A percentile compares a stretch with the other conserved stretches of the same genome.
Evolutionary conservation across 2,329 filamentous ascomycete genomes (phyloP).

Genomic region (Nannizziopsis barbatae): DNA sequence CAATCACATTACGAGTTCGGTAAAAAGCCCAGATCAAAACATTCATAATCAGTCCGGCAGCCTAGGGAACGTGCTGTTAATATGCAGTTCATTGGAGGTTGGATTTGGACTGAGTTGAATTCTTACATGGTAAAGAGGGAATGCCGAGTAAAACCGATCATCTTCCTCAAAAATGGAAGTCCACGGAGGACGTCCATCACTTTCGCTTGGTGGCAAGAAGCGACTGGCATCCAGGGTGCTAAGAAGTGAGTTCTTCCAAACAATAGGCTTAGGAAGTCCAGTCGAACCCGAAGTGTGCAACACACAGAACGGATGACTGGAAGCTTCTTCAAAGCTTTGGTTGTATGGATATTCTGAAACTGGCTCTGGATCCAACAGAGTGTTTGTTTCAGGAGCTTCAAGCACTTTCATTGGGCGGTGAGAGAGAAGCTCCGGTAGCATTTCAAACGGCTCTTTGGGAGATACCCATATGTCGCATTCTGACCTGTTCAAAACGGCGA

Average conservation of each 20-base stretch:
- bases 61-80: no score
- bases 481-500: conserved; percentile 1
- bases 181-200: neutral
- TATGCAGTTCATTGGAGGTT: no score
- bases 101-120: no score
- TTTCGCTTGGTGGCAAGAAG: neutral
- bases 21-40: no score
- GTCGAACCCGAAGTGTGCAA: conserved; percentile 4
- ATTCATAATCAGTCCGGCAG: no score
- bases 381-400: no score
- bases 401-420: no score
- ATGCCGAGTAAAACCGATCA: neutral
- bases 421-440: neutral
- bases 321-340: neutral
- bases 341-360: no score
- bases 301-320: neutral
- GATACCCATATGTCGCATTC: conserved; percentile 5
- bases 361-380: no score
- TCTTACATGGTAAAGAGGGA: neutral
- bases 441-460: neutral
- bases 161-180: neutral
- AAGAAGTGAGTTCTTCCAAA: neutral
- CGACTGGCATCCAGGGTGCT: neutral
- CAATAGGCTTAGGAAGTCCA: conserved; percentile 3
- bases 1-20: no score